Evolutionary conservation across 257 asterid genomes (phyloP).

Genomic region (Anisodus acutangulus): DNA sequence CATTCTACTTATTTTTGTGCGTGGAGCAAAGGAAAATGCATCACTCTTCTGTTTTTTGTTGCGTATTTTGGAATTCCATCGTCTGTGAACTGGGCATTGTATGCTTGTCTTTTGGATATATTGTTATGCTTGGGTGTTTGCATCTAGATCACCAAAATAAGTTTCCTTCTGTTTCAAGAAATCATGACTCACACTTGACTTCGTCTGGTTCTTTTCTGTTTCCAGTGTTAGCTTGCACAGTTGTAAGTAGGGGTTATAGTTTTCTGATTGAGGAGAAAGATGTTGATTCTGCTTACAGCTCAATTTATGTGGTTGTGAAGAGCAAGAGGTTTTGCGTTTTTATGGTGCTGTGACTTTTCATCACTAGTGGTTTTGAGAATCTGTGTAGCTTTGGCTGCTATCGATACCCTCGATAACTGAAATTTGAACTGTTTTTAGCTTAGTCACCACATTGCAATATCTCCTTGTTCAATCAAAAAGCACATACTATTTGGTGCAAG

Average conservation of each 20-base stretch:
- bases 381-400: not conserved
- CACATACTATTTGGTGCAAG: constrained; percentile 5
- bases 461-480: constrained; percentile 16
- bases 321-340: not conserved
- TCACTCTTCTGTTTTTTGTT: not conserved
- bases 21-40: not conserved
- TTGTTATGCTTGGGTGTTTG: not conserved
- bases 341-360: not conserved
- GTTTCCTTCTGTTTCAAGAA: constrained; percentile 11
- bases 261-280: not conserved
- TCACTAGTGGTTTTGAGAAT: constrained; percentile 10
- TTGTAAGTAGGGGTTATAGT: not conserved
- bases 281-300: not conserved
- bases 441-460: constrained; percentile 1
- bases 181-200: not conserved
- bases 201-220: not conserved
- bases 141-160: not conserved
- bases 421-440: not conserved
- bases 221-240: not conserved
- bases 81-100: not conserved
- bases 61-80: not conserved
- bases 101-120: not conserved
- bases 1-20: not conserved
- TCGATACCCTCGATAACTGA: not conserved
- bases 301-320: not conserved